Conservation (phyloP, 2,329 filamentous ascomycete genomes). For the Beauveria pseudobassiana region DNA sequence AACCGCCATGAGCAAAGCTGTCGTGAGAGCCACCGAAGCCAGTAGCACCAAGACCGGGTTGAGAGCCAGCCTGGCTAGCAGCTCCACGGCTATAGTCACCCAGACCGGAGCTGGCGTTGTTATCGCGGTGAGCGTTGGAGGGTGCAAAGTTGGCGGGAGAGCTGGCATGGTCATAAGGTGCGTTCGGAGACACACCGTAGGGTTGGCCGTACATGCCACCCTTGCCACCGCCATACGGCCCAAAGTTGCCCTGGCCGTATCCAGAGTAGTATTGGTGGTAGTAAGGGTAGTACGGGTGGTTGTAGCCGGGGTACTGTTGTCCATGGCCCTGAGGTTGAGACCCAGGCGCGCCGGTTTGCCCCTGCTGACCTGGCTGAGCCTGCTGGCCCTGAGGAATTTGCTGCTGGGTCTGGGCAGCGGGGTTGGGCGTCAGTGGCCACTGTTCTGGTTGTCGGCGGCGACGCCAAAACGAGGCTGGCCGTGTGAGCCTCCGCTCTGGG, state of each 20-base stretch:
- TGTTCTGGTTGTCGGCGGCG: constrained; percentile 66
- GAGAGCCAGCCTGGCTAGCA: constrained; percentile 41
- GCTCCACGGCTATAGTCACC: constrained; percentile 47
- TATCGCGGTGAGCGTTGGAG: constrained; percentile 46
- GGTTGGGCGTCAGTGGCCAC: constrained; percentile 87
- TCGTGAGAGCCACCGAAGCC: constrained; percentile 49
- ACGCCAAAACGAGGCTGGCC: constrained; percentile 54
- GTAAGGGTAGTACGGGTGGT: constrained; percentile 57
- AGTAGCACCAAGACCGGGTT: constrained; percentile 42
- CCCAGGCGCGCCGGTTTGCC: constrained; percentile 35
- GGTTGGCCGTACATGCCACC: constrained; percentile 47
- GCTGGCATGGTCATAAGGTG: constrained; percentile 48
- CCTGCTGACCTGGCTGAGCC: constrained; percentile 35
- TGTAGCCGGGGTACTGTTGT: constrained; percentile 43
- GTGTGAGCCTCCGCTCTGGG: constrained; percentile 56
- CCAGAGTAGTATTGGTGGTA: constrained; percentile 54
- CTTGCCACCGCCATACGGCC: constrained; percentile 41
- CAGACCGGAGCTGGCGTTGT: constrained; percentile 41
- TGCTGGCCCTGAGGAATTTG: constrained; percentile 33
- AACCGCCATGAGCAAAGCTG: constrained; percentile 44
- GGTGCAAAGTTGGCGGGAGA: constrained; percentile 50
- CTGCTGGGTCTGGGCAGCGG: constrained; percentile 50
- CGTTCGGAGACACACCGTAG: constrained; percentile 49
- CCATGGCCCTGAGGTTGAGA: constrained; percentile 38
- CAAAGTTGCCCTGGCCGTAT: constrained; percentile 45